Evolutionary conservation across 202 grass and related monocot species (phyloP).

Genomic region (Cymbopogon flexuosus): DNA sequence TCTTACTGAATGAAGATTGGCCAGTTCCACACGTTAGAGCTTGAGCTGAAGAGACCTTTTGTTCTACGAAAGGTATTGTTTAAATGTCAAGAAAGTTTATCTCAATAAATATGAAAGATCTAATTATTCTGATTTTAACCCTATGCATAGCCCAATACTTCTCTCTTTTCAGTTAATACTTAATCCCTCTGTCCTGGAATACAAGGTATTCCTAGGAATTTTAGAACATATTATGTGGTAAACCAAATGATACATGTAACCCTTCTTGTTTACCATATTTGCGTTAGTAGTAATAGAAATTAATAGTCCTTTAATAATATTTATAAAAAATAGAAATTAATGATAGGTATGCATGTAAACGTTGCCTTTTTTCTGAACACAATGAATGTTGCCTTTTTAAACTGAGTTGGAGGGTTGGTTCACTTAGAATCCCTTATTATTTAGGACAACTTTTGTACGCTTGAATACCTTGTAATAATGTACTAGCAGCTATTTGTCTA

Average conservation of each 20-base stretch:
- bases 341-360: not conserved
- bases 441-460: too few relatives aligned
- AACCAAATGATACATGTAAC: not conserved
- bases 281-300: not conserved
- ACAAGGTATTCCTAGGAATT: too few relatives aligned
- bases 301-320: too few relatives aligned
- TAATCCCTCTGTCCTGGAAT: not conserved
- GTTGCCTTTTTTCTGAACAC: too few relatives aligned
- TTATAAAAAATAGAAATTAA: not conserved
- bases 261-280: not conserved
- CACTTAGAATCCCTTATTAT: too few relatives aligned
- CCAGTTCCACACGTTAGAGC: constrained; percentile 88
- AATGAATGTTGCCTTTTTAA: not conserved
- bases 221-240: too few relatives aligned
- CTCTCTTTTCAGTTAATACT: not conserved
- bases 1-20: constrained; percentile 53
- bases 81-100: constrained; percentile 19
- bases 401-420: not conserved
- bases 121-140: not conserved
- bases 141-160: not conserved
- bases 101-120: not conserved
- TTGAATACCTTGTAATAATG: not conserved
- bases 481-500: constrained; percentile 9
- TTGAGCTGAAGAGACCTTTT: constrained; percentile 79
- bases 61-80: constrained; percentile 66